These are phyloP conservation scores for Apiospora phragmitis DNA, from an alignment of 2,329 filamentous ascomycete genomes.

Conservation along the genomic window DNA sequence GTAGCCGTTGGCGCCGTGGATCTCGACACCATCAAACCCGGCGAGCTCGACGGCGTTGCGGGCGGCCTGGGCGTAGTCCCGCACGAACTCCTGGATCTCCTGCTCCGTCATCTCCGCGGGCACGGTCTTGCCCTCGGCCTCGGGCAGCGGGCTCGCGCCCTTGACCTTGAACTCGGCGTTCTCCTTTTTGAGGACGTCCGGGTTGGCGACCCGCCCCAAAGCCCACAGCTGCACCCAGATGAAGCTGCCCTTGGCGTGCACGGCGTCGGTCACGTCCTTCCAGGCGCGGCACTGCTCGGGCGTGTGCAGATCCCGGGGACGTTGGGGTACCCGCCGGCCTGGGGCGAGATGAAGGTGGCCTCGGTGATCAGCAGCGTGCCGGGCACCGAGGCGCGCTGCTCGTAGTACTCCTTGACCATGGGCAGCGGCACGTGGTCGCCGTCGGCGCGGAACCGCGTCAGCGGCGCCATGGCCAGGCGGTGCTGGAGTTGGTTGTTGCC, in stretches of 20 bases:
- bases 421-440: constrained; percentile 39
- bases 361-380: constrained; percentile 55
- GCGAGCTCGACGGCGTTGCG: constrained; percentile 15
- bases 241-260: constrained; percentile 57
- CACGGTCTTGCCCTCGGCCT: constrained; percentile 9
- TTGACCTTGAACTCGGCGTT: constrained; percentile 23
- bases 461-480: constrained; percentile 40
- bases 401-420: constrained; percentile 39
- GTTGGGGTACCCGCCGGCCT: constrained; percentile 45
- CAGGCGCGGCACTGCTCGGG: constrained; percentile 53
- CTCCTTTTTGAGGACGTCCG: constrained; percentile 26
- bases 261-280: constrained; percentile 55
- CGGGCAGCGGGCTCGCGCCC: constrained; percentile 11
- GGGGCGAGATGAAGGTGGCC: constrained; percentile 49
- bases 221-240: constrained; percentile 66
- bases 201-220: constrained; percentile 54
- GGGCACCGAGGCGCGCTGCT: constrained; percentile 40
- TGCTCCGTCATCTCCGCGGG: constrained; percentile 28
- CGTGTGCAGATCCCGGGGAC: constrained; percentile 56
- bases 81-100: constrained; percentile 17
- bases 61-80: constrained; percentile 22
- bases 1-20: constrained; percentile 43
- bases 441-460: constrained; percentile 50
- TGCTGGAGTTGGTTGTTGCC: constrained; percentile 18
- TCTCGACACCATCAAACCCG: constrained; percentile 21